A percentile compares a stretch with the other conserved stretches of the same genome.
phyloP scores from a whole-genome alignment of 106 monocot genomes.

The Ottelia alismoides region DNA sequence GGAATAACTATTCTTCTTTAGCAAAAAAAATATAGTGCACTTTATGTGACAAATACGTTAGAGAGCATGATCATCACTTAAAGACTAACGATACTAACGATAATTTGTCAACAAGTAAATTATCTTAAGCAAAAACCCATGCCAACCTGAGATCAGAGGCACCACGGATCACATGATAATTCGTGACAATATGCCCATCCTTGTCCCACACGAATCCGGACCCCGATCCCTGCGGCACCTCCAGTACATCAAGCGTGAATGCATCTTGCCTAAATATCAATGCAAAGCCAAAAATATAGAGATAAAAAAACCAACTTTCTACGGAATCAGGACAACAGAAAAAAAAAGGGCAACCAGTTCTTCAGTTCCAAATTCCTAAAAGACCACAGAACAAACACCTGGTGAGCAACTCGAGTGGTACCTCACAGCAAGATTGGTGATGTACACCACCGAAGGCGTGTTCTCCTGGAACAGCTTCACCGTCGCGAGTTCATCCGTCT shows the following conservation, averaged over 20 bases:
- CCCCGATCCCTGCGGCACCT: conserved; percentile 92
- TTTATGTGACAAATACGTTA: too few relatives aligned
- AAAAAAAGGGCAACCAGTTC: too few relatives aligned
- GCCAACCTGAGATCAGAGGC: conserved; percentile 91
- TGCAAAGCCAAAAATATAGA: too few relatives aligned
- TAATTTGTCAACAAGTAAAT: not conserved
- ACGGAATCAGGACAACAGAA: too few relatives aligned
- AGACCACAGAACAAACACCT: not conserved
- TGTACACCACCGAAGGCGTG: conserved; percentile 96
- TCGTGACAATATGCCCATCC: conserved; percentile 75
- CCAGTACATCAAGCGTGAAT: conserved; percentile 91
- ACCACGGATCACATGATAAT: conserved; percentile 91
- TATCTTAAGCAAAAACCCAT: not conserved
- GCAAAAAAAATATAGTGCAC: too few relatives aligned
- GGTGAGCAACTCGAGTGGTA: conserved; percentile 6
- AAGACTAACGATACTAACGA: too few relatives aligned
- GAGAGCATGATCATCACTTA: too few relatives aligned
- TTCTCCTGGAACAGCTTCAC: conserved; percentile 88
- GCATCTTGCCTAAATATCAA: conserved; percentile 98
- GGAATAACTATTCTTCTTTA: too few relatives aligned
- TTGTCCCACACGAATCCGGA: conserved; percentile 97
- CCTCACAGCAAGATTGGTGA: conserved; percentile 89
- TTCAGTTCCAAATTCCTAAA: not conserved
- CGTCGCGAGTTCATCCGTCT: conserved; percentile 90
- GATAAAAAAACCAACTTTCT: too few relatives aligned